Evolutionary conservation across 441 rosid genomes (phyloP).

Genomic region (Eruca vesicaria): DNA sequence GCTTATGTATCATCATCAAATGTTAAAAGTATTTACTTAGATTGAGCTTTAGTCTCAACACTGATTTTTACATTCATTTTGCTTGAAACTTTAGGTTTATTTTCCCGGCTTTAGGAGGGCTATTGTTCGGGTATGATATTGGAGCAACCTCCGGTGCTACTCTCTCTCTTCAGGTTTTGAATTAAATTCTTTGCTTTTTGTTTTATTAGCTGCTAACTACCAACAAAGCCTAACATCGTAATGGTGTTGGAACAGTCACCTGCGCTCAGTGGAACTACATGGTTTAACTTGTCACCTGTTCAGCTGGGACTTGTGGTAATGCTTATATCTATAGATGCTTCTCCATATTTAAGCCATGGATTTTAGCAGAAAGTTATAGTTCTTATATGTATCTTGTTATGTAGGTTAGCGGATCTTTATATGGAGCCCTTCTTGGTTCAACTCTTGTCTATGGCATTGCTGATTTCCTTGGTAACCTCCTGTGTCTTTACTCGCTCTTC

Average conservation of each 20-base stretch:
- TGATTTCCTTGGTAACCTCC: conserved; percentile 76
- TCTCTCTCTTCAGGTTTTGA: conserved; percentile 77
- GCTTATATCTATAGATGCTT: conserved; percentile 8
- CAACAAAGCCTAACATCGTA: background rate
- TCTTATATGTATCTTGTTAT: conserved; percentile 24
- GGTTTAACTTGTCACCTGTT: conserved; percentile 86
- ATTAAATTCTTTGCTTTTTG: background rate
- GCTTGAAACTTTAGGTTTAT: conserved; percentile 58
- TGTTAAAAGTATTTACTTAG: background rate
- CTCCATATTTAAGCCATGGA: background rate
- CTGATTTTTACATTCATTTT: background rate
- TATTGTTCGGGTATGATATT: conserved; percentile 94
- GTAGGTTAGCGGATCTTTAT: conserved; percentile 96
- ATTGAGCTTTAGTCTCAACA: background rate
- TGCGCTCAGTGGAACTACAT: conserved; percentile 84
- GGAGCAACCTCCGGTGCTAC: conserved; percentile 98
- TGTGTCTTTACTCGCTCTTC: background rate
- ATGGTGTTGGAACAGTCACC: conserved; percentile 54
- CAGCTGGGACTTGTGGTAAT: conserved; percentile 95
- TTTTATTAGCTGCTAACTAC: background rate
- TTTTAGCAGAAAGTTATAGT: background rate
- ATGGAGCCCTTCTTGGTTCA: conserved; percentile 96
- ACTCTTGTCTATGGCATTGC: conserved; percentile 81
- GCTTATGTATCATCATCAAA: background rate
- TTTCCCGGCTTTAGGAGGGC: conserved; percentile 92